A percentile compares a stretch with the other conserved stretches of the same genome.
Evolutionary conservation across 148 eudicot species (phyloP).

Genomic region (Chenopodium berlandieri): DNA sequence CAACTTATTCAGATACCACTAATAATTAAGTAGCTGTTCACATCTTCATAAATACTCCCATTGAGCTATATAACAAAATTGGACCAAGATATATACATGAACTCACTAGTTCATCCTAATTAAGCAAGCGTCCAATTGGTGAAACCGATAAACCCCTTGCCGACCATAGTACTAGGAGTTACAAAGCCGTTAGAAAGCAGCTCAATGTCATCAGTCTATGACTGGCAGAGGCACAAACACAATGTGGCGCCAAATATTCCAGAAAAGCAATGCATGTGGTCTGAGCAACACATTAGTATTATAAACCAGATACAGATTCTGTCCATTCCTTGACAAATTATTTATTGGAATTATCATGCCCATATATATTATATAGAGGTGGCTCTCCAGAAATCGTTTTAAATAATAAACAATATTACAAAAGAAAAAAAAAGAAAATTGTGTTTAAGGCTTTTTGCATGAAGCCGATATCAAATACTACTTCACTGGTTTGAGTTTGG

Average conservation of each 20-base stretch:
- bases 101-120: background rate
- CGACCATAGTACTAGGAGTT: background rate
- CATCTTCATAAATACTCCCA: background rate
- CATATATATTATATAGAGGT: no score
- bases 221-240: background rate
- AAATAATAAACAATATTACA: no score
- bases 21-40: background rate
- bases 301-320: background rate
- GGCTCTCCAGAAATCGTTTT: background rate
- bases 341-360: background rate
- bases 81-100: background rate
- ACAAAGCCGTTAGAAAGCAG: background rate
- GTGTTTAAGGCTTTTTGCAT: background rate
- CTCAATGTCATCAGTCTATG: background rate
- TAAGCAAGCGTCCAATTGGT: background rate
- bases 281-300: background rate
- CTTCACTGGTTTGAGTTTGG: no score
- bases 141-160: background rate
- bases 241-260: background rate
- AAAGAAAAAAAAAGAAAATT: no score
- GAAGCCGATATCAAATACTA: background rate
- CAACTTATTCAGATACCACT: background rate
- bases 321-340: background rate
- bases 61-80: background rate
- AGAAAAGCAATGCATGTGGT: constrained; percentile 9